A percentile compares a stretch with the other conserved stretches of the same genome.
Evolutionary conservation across 805 yeast genomes (phyloP).

Genomic region (Zygotorulaspora florentina): DNA sequence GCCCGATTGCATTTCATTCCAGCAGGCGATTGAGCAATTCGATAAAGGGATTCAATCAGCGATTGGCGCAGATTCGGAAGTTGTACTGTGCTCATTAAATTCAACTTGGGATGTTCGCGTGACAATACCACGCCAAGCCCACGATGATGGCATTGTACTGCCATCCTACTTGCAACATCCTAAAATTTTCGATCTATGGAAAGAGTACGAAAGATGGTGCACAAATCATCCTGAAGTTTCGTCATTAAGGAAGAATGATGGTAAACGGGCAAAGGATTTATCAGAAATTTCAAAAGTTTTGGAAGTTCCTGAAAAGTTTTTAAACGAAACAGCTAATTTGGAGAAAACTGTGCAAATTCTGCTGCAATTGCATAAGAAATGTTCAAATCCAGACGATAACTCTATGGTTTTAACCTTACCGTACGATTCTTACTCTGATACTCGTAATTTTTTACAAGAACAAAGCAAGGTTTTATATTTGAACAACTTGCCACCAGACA

Average conservation of each 20-base stretch:
- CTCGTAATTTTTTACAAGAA: conserved; percentile 61
- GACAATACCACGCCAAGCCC: conserved; percentile 73
- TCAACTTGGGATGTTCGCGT: conserved; percentile 70
- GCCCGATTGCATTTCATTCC: conserved; percentile 49
- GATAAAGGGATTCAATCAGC: conserved; percentile 47
- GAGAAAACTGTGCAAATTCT: conserved; percentile 28
- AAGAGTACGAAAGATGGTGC: conserved; percentile 73
- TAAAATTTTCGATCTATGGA: conserved; percentile 66
- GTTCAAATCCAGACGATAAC: conserved; percentile 45
- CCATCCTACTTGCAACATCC: conserved; percentile 77
- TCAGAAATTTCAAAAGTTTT: conserved; percentile 16
- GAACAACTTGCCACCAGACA: conserved; percentile 77
- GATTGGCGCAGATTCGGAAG: conserved; percentile 42
- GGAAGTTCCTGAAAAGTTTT: conserved; percentile 3
- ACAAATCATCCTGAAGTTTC: conserved; percentile 45
- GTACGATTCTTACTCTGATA: conserved; percentile 71
- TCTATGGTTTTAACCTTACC: conserved; percentile 63
- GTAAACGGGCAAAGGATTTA: conserved; percentile 8
- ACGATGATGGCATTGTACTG: conserved; percentile 65
- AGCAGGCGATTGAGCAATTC: conserved; percentile 56
- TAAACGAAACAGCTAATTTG: conserved; percentile 4
- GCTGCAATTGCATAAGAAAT: conserved; percentile 29
- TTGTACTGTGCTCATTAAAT: conserved; percentile 62
- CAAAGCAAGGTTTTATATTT: conserved; percentile 73
- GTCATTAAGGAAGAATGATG: conserved; percentile 13